Base-by-base conservation (phyloP, 73 alveolate genomes). In the Stentor coeruleus region DNA sequence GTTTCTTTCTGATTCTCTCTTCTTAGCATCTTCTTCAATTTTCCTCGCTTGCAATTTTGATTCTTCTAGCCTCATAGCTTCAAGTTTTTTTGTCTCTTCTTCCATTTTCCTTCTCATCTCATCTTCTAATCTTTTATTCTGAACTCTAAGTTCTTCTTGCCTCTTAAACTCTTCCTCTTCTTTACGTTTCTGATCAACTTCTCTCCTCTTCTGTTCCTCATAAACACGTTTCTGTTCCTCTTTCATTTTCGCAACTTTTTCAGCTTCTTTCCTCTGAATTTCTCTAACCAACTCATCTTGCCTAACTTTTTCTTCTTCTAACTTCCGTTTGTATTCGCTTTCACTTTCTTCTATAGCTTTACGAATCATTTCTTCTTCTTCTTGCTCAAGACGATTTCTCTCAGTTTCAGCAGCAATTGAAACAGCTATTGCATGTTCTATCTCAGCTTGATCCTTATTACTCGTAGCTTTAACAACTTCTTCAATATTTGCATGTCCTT, bases 321-420 rank as follows among this genome's bases (percentile, higher is more conserved):
- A 40, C 41, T 66, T 20, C 39, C 79, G n/a, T 31, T 66, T 66
- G 33, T 20, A 66, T 40, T 66, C 79, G n/a, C 33, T 40, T 66
- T 66, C 79, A 31, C 93, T 87, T 30, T 59, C 15, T 58, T 59
- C 81, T 74, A 87, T 38, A n/a, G 57, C 89, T 59, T 76, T 28
- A 74, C 82, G 59, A n/a, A 87, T 72, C 76, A 74, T 36, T 40
- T 83, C 93, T 35, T 83, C 85, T 58, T 87, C 93, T 39, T 76
- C 83, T 35, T 87, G 80, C 31, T 3, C 1, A 74, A 60, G 82
- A 55, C 35, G 3, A 72, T 83, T 75, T 87, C 82, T 40, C 39
- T 83, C 72, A 28, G 60, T 74, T 39, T 87, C 93, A n/a, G 42
- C 28, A 38, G 76, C 38, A 77, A 87, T 14, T 11, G 66, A 76